Evolutionary conservation across 352 stramenopile species (phyloP).

Genomic region (Phytophthora sojae): DNA sequence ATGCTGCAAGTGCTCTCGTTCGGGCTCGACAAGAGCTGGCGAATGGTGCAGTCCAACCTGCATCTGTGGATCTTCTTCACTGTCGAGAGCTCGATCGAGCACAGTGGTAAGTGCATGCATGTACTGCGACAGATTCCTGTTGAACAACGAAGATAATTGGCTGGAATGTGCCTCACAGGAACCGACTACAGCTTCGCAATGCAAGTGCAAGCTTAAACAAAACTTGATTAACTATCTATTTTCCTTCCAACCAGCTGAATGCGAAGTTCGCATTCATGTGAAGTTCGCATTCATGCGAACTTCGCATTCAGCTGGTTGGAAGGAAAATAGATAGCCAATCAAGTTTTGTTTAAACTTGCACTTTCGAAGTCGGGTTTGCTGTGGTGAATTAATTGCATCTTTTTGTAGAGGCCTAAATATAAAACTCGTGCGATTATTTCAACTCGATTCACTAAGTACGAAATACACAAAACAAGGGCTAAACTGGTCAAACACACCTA

Average conservation of each 20-base stretch:
- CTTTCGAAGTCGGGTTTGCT: no score
- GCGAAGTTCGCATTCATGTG: no score
- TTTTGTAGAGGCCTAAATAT: neutral
- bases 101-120: neutral
- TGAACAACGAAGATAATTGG: no score
- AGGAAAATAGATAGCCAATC: neutral
- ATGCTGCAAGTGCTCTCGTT: neutral
- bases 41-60: slow-evolving; percentile 1
- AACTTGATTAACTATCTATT: no score
- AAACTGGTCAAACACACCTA: no score
- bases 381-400: neutral
- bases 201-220: no score
- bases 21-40: neutral
- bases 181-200: neutral
- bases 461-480: neutral
- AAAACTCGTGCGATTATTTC: neutral
- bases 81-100: neutral
- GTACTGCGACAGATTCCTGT: neutral
- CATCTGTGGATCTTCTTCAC: slow-evolving; percentile 2
- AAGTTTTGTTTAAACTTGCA: neutral
- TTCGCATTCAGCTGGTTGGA: neutral
- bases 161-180: neutral
- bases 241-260: no score
- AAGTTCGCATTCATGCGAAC: no score
- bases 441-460: neutral